A percentile compares a stretch with the other conserved stretches of the same genome.
These are phyloP conservation scores for Magnaporthiopsis rhizophila DNA, from an alignment of 2,329 filamentous ascomycete species.

Conservation along the genomic window DNA sequence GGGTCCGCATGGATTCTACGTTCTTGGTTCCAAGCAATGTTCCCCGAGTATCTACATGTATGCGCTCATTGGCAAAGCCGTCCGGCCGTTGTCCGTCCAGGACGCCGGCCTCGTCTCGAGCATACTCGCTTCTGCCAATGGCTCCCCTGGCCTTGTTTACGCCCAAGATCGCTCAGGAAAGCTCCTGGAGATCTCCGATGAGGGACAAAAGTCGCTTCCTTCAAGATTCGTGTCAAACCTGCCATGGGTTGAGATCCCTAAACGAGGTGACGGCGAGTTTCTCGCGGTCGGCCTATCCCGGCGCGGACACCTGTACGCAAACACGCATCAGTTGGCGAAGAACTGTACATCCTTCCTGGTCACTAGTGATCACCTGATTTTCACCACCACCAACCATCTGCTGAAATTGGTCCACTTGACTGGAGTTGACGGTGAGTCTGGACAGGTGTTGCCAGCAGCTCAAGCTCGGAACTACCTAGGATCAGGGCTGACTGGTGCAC, in stretches of 20 bases:
- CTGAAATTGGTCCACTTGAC: conserved; percentile 89
- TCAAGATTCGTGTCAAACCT: conserved; percentile 37
- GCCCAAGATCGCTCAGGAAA: conserved; percentile 39
- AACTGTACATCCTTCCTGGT: conserved; percentile 89
- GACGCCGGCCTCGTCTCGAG: background rate
- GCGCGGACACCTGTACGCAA: conserved; percentile 71
- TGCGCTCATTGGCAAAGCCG: background rate
- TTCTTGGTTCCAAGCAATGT: background rate
- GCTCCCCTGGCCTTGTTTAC: conserved; percentile 21
- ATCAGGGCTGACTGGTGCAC: background rate
- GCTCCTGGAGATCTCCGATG: conserved; percentile 30
- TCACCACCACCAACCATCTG: conserved; percentile 86
- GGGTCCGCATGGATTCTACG: conserved; percentile 1
- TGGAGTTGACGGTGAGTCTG: conserved; percentile 19
- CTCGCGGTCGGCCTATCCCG: conserved; percentile 59
- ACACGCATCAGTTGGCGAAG: conserved; percentile 64
- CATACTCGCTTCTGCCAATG: conserved; percentile 10
- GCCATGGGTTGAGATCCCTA: conserved; percentile 43
- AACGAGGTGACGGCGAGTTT: conserved; percentile 28
- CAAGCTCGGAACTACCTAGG: background rate
- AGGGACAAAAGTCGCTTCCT: conserved; percentile 25
- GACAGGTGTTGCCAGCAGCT: background rate
- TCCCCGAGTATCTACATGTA: background rate
- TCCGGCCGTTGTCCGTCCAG: background rate
- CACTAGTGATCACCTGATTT: conserved; percentile 75